phyloP scores from a whole-genome alignment of 2,329 filamentous ascomycete species.

The Hymenoscyphus albidus region DNA sequence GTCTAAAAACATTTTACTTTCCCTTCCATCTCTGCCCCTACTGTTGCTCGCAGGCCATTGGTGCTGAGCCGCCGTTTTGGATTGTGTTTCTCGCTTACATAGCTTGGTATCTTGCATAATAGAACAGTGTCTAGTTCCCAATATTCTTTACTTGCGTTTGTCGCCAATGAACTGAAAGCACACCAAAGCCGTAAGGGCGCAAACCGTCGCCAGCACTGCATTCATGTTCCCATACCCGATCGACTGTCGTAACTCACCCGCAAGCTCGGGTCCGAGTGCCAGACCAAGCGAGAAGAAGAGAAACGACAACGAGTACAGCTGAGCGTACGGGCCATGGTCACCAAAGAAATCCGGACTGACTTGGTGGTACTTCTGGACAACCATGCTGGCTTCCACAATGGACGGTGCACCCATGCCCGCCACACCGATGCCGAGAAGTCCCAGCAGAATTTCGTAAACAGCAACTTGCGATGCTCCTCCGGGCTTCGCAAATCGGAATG shows the following conservation, averaged over 20 bases:
- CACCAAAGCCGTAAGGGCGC: no score
- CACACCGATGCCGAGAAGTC: neutral
- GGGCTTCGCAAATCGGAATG: neutral
- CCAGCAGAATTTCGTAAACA: neutral
- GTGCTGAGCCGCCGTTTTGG: no score
- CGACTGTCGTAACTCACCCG: neutral
- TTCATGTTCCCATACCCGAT: neutral
- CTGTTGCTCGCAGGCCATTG: no score
- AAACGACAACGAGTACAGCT: neutral
- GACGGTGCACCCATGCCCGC: neutral
- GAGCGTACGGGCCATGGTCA: neutral
- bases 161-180: no score
- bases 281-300: neutral
- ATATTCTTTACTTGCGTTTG: no score
- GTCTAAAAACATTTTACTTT: no score
- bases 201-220: neutral
- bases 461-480: neutral
- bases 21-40: no score
- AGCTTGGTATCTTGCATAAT: no score
- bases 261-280: neutral
- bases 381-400: neutral
- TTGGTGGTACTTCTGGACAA: neutral
- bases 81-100: no score
- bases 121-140: no score
- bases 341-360: neutral